Evolutionary conservation across 2,329 filamentous ascomycete species (phyloP).

Genomic region (Diplodia mutila): DNA sequence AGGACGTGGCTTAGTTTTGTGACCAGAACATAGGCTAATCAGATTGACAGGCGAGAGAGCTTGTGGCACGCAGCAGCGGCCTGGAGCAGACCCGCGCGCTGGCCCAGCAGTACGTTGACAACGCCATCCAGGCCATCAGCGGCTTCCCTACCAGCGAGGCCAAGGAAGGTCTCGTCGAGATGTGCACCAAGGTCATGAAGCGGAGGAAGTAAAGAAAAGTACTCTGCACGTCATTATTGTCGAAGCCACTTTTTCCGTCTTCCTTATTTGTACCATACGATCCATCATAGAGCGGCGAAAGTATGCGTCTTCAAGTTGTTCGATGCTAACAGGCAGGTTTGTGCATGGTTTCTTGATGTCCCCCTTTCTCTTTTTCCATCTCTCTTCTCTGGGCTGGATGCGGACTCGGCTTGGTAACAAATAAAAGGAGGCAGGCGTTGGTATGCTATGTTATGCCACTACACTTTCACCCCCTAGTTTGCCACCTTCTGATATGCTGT

Average conservation of each 20-base stretch:
- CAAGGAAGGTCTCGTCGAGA: constrained; percentile 86
- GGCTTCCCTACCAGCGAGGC: constrained; percentile 92
- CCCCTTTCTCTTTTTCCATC: not conserved
- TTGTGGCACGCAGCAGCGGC: constrained; percentile 82
- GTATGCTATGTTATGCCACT: not conserved
- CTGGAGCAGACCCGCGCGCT: constrained; percentile 90
- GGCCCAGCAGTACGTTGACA: constrained; percentile 87
- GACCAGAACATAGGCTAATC: not conserved
- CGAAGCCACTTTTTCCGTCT: not conserved
- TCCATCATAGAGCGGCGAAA: constrained; percentile 9
- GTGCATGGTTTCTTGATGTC: not conserved
- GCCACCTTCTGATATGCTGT: not conserved
- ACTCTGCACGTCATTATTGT: not conserved
- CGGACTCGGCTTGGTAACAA: not conserved
- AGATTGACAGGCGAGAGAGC: constrained; percentile 71
- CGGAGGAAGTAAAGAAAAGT: constrained; percentile 70
- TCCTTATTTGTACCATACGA: constrained; percentile 3
- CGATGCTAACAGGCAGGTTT: not conserved
- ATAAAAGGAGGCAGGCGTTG: not conserved
- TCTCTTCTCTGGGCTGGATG: not conserved
- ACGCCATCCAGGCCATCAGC: constrained; percentile 81
- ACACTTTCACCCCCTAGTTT: not conserved
- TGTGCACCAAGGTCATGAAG: constrained; percentile 90
- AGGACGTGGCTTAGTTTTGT: not conserved
- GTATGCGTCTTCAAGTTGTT: not conserved